A percentile compares a stretch with the other conserved stretches of the same genome.
Evolutionary conservation across 208 protist species (phyloP).

Genomic region (Leptomonas seymouri): DNA sequence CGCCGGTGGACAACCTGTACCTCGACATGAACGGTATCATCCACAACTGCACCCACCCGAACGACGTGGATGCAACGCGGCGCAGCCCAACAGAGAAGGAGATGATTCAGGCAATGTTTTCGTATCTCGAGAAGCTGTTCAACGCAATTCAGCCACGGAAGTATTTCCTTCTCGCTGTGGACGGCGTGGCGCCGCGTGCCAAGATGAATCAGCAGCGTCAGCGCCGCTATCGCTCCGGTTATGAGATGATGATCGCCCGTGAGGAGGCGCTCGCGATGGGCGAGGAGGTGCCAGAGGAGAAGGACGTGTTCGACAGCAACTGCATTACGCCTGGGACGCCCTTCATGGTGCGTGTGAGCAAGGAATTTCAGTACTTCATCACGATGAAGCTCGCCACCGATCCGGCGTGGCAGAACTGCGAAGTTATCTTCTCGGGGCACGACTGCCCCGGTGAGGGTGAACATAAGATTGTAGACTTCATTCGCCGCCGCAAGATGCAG

Average conservation of each 20-base stretch:
- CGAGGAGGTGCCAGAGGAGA: slow-evolving; percentile 81
- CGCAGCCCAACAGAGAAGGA: slow-evolving; percentile 93
- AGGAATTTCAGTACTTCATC: slow-evolving; percentile 96
- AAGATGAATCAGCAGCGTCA: slow-evolving; percentile 99
- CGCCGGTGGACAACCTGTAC: slow-evolving; percentile 99
- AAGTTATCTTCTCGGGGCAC: slow-evolving; percentile 96
- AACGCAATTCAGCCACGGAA: slow-evolving; percentile 95
- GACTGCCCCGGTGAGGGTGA: slow-evolving; percentile 98
- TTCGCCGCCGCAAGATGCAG: slow-evolving; percentile 93
- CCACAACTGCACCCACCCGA: slow-evolving; percentile 98
- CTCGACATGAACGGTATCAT: slow-evolving; percentile 99
- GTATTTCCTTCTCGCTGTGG: slow-evolving; percentile 97
- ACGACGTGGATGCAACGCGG: slow-evolving; percentile 88
- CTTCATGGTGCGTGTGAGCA: slow-evolving; percentile 97
- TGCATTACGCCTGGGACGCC: slow-evolving; percentile 98
- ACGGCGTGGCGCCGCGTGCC: slow-evolving; percentile 98
- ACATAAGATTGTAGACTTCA: slow-evolving; percentile 99
- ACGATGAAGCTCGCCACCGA: slow-evolving; percentile 93
- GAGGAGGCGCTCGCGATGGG: slow-evolving; percentile 68
- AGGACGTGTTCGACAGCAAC: slow-evolving; percentile 97
- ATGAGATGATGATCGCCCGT: slow-evolving; percentile 88
- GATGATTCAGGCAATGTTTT: slow-evolving; percentile 96
- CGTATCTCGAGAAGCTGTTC: slow-evolving; percentile 98
- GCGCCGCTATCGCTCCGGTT: slow-evolving; percentile 93
- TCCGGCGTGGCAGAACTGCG: slow-evolving; percentile 91